Conservation (phyloP, 352 stramenopile genomes). For the Phytophthora citrophthora region DNA sequence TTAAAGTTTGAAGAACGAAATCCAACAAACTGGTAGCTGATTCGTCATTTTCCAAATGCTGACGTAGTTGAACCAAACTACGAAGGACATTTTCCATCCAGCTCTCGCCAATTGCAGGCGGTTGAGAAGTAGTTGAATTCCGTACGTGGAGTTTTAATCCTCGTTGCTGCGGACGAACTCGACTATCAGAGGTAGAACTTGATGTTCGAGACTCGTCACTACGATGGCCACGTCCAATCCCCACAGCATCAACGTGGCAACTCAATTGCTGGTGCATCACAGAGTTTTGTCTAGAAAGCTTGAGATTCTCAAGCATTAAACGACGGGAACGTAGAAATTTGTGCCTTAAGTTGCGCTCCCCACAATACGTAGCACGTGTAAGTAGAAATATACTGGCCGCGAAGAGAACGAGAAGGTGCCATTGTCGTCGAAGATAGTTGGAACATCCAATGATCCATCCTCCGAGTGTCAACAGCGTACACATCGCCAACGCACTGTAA, state of each 20-base stretch:
- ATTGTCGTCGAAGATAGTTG: slow-evolving; percentile 43
- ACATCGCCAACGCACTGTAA: slow-evolving; percentile 38
- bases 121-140: slow-evolving; percentile 1
- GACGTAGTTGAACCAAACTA: slow-evolving; percentile 55
- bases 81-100: slow-evolving; percentile 80
- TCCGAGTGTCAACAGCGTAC: slow-evolving; percentile 32
- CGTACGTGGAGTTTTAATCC: neutral
- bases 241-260: slow-evolving; percentile 63
- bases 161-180: slow-evolving; percentile 8
- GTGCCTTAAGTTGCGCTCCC: slow-evolving; percentile 41
- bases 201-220: slow-evolving; percentile 3
- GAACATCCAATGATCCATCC: slow-evolving; percentile 40
- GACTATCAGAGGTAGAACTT: slow-evolving; percentile 4
- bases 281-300: slow-evolving; percentile 61
- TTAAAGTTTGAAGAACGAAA: slow-evolving; percentile 73
- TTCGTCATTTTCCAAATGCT: slow-evolving; percentile 48
- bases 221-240: slow-evolving; percentile 39
- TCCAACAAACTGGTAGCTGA: slow-evolving; percentile 54
- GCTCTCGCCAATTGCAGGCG: slow-evolving; percentile 58
- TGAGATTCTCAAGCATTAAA: slow-evolving; percentile 69
- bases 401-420: slow-evolving; percentile 62
- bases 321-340: slow-evolving; percentile 67
- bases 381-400: slow-evolving; percentile 43
- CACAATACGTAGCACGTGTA: slow-evolving; percentile 47
- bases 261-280: slow-evolving; percentile 76